These are phyloP conservation scores for Colletotrichum orbiculare DNA, from an alignment of 2,329 filamentous ascomycete genomes.

Conservation along the genomic window DNA sequence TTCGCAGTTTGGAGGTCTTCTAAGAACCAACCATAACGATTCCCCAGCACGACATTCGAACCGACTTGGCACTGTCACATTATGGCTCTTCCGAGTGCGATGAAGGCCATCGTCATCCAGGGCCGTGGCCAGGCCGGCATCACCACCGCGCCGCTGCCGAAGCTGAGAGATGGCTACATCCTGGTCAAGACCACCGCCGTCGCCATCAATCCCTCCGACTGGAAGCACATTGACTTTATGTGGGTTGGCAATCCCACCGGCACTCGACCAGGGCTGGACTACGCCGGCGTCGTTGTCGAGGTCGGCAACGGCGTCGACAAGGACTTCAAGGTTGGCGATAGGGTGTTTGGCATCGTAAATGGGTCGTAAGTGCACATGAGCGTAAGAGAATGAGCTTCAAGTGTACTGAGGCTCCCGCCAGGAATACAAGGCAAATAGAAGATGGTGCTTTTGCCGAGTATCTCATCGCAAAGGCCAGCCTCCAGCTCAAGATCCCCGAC, in stretches of 20 bases:
- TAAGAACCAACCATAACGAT: no score
- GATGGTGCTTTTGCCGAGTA: constrained; percentile 57
- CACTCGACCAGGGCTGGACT: constrained; percentile 54
- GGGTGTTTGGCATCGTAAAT: constrained; percentile 54
- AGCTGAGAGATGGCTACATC: constrained; percentile 42
- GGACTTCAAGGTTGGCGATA: constrained; percentile 58
- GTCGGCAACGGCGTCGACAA: constrained; percentile 56
- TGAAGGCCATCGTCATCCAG: constrained; percentile 20
- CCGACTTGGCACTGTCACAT: no score
- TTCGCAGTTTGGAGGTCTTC: no score
- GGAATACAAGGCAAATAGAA: constrained; percentile 50
- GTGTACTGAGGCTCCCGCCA: constrained; percentile 11
- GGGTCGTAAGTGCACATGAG: constrained; percentile 41
- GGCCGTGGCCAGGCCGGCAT: constrained; percentile 21
- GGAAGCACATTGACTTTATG: constrained; percentile 44
- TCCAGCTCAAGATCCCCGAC: constrained; percentile 57
- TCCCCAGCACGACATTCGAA: no score
- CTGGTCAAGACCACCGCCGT: constrained; percentile 49
- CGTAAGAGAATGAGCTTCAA: background rate
- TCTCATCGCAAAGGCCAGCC: constrained; percentile 50
- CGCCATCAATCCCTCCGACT: constrained; percentile 50
- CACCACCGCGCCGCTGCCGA: constrained; percentile 13
- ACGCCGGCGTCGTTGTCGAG: constrained; percentile 57
- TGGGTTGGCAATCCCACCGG: constrained; percentile 35
- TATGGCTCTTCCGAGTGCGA: background rate